phyloP scores from a whole-genome alignment of 495 filamentous ascomycete species.

The Penicillium cataractarum region DNA sequence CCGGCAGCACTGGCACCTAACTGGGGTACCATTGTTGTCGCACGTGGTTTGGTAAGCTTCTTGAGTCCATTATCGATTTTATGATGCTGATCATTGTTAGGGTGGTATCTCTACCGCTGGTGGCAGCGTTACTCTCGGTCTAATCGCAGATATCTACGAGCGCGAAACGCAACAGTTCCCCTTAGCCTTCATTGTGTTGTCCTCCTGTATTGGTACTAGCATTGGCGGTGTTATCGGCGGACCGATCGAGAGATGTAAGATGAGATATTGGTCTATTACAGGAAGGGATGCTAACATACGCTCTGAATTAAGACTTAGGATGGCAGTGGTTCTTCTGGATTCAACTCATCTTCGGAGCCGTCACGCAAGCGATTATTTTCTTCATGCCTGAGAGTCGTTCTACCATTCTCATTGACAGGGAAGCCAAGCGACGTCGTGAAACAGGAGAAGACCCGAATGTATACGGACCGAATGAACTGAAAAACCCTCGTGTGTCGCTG shows the following conservation, averaged over 20 bases:
- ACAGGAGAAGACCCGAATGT: slow-evolving; percentile 56
- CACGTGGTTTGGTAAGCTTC: slow-evolving; percentile 57
- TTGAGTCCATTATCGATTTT: not conserved
- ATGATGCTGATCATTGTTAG: slow-evolving; percentile 20
- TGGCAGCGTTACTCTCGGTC: slow-evolving; percentile 77
- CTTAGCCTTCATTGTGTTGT: slow-evolving; percentile 73
- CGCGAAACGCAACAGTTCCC: slow-evolving; percentile 64
- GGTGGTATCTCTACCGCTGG: slow-evolving; percentile 64
- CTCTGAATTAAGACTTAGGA: slow-evolving; percentile 32
- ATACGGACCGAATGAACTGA: slow-evolving; percentile 66
- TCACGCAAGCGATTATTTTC: slow-evolving; percentile 63
- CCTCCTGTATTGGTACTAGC: slow-evolving; percentile 71
- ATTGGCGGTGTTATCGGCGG: slow-evolving; percentile 80
- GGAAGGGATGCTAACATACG: not conserved
- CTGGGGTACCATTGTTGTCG: slow-evolving; percentile 64
- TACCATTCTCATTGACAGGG: slow-evolving; percentile 66
- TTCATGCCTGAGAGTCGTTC: slow-evolving; percentile 70
- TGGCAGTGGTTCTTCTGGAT: slow-evolving; percentile 85
- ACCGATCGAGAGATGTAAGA: slow-evolving; percentile 62
- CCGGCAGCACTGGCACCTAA: slow-evolving; percentile 71
- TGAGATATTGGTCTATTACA: not conserved
- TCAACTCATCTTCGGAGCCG: slow-evolving; percentile 72
- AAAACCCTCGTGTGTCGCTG: slow-evolving; percentile 51
- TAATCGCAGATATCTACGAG: slow-evolving; percentile 78
- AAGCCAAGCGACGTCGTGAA: slow-evolving; percentile 65